Base-by-base conservation (phyloP, 805 yeast genomes). In the Yamadazyma nakazawae region DNA sequence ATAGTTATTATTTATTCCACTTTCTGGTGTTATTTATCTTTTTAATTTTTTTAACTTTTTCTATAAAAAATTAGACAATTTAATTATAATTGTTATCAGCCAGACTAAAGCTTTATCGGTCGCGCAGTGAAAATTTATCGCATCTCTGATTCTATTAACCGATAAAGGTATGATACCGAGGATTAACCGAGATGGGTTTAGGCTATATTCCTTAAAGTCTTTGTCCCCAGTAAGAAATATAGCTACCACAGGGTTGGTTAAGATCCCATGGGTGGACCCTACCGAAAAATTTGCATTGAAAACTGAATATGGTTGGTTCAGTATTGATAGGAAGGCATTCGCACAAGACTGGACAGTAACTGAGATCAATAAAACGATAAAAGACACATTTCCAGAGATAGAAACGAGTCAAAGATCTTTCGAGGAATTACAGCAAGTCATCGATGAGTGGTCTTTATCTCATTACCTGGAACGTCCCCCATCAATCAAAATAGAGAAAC, bases 261-360 rank as follows among this genome's bases (percentile, higher is more conserved):
- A 28, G 12, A 5, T 28, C 9, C 34, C 34, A 16, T 26, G 34
- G 41, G 34, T 38, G 5, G 46, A 43, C 17, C 54, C 61, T 2
- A 46, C 45, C 37, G 49, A 46, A 5, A 44, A 43, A 19, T 44
- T 35, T 30, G 58, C 54, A 3, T 12, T 59, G 13, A 31, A 35
- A n/a, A 59, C 62, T 1, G 49, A 49, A 8, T 58, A 45, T 45
- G 64, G 64, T 2, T 60, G 64, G 64, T 53, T 51, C 40, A 31
- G 48, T 2, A 45, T 60, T 3, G 53, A 56, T 2, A 52, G 49
- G 34, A 48, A 50, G 9, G 50, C 36, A 17, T 55, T 56, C 45
- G 56, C 55, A 9, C 47, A 41, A 12, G 46, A 54, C 17, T 58
- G 62, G 61, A 60, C 61, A 1, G 14, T 46, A 13, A 51, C 48